Percentiles rank a stretch among this genome's conserved stretches.
Conservation (phyloP, 2,329 filamentous ascomycete species). For the Alternaria sp. region DNA sequence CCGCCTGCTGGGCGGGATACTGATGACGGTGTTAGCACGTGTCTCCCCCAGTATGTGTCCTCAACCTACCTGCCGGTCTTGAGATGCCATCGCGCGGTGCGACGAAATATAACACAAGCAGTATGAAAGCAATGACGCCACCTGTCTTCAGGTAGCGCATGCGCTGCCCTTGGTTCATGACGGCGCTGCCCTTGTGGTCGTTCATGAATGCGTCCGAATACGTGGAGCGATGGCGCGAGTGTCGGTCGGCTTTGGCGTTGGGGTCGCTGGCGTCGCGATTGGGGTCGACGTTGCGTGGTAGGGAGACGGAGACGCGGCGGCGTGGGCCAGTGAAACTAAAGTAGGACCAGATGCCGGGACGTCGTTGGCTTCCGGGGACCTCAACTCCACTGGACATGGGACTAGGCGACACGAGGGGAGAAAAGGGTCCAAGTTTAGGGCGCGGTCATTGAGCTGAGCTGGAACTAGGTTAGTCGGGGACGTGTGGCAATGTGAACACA, state of each 20-base stretch:
- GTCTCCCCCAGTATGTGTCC: background rate
- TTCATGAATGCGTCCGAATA: conserved; percentile 50
- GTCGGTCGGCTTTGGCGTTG: conserved; percentile 56
- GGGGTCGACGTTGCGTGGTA: conserved; percentile 50
- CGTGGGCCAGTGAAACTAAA: conserved; percentile 58
- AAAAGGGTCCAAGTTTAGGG: conserved; percentile 29
- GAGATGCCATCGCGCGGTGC: conserved; percentile 50
- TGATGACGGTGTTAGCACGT: conserved; percentile 4
- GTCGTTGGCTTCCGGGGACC: conserved; percentile 50
- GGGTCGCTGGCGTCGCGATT: conserved; percentile 49
- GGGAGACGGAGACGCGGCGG: conserved; percentile 59
- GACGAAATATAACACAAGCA: conserved; percentile 65
- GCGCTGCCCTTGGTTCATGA: conserved; percentile 68
- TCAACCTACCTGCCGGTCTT: conserved; percentile 29
- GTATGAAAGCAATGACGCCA: conserved; percentile 63
- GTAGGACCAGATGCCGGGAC: conserved; percentile 61
- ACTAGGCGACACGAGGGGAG: conserved; percentile 28
- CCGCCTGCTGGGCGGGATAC: conserved; percentile 40
- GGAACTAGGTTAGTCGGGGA: conserved; percentile 17
- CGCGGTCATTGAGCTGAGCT: conserved; percentile 27
- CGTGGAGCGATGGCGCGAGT: conserved; percentile 45
- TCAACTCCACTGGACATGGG: conserved; percentile 63
- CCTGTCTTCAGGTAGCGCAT: conserved; percentile 67
- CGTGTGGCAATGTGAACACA: conserved; percentile 9
- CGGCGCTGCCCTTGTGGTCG: conserved; percentile 55